Evolutionary conservation across 2,329 filamentous ascomycete genomes (phyloP), one percentile per base, ranked within the genome.

Genomic region (Diplodia seriata): DNA sequence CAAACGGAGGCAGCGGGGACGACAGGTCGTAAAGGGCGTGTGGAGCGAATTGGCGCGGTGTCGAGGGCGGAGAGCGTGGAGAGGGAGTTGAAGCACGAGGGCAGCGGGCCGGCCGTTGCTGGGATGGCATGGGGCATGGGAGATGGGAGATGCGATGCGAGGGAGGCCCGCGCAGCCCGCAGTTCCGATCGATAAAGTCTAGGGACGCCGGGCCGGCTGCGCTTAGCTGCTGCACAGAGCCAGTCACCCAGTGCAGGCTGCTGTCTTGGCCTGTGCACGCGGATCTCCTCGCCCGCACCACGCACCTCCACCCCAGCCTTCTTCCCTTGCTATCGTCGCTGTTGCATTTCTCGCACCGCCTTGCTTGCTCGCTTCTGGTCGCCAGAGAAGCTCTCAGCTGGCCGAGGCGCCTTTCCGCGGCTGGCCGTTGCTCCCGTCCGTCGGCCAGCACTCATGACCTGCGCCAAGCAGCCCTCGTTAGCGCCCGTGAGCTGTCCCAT

Each of bases 171-270:
- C 18, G n/a, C 54, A 61, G 57, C 40, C 40, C 57, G 20, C 47
- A 29, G 47, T 47, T 63, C 59, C 59, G 59, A 63, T 63, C 59
- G 59, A 51, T 63, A 63, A 63, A 63, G 29, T 53, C 59, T 38
- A 33, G 59, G 59, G 50, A 49, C 47, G 9, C 40, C 57, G 40
- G 57, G 5, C 57, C 57, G 40, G 40, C 26, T 36, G 26, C 40
- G 57, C 57, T 62, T 33, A 36, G 40, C 57, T 20, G 56, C 29
- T 33, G 31, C 31, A 33, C 55, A 29, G 40, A 26, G 26, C 26
- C 26, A 26, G 26, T 26, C 26, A 4, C 26, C 26, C 26, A 26
- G 18, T 62, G 23, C 26, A 20, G 36, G 23, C 20, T 29, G 53
- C 51, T 54, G 26, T 26, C 51, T n/a, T 38, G 31, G 18, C 53